These are phyloP conservation scores for Mrakia frigida DNA, from an alignment of 768 basidiomycete species.

Conservation along the genomic window DNA sequence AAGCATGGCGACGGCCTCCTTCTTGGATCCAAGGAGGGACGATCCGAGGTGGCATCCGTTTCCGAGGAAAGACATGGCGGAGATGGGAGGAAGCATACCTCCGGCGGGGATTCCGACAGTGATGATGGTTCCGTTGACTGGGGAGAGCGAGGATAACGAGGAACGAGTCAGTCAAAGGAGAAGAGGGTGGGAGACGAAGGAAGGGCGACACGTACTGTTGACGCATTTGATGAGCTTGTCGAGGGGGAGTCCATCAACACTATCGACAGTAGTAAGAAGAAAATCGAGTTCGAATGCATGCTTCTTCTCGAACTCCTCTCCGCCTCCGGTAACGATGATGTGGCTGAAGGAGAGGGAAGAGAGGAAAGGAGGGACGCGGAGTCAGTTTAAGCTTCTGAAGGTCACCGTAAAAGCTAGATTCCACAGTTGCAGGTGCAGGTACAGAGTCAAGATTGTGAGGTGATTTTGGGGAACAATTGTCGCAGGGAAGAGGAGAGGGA, in stretches of 20 bases:
- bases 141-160: no score
- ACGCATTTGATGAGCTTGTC: conserved; percentile 27
- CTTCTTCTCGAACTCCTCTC: conserved; percentile 19
- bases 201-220: not conserved
- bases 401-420: no score
- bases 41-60: conserved; percentile 40
- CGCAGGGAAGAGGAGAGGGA: no score
- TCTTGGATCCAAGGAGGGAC: conserved; percentile 55
- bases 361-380: no score
- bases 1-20: conserved; percentile 58
- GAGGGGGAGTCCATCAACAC: conserved; percentile 24
- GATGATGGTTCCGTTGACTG: conserved; percentile 18
- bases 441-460: no score
- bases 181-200: no score
- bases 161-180: no score
- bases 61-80: conserved; percentile 44
- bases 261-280: conserved; percentile 30
- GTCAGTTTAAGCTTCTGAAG: no score
- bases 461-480: no score
- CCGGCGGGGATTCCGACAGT: conserved; percentile 51
- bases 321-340: conserved; percentile 33
- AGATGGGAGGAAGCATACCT: conserved; percentile 50
- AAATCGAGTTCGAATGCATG: conserved; percentile 30
- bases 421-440: no score
- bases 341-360: not conserved